phyloP scores from a whole-genome alignment of 1,284 basidiomycete genomes.

The Cryptococcus hybrid region DNA sequence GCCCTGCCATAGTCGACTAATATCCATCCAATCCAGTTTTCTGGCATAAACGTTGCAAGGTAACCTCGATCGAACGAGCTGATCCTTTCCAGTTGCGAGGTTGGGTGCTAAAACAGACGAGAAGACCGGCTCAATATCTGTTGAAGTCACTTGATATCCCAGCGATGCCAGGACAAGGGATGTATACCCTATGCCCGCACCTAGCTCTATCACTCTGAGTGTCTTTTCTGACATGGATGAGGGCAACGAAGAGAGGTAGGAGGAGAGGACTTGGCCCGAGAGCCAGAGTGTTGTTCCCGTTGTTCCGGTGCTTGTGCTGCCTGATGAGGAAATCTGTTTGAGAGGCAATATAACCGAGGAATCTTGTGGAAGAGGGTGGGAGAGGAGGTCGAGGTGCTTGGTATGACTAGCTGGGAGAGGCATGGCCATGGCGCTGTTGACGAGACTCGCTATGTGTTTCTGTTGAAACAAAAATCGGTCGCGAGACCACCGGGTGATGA shows the following conservation, averaged over 20 bases:
- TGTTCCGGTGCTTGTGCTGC: slow-evolving; percentile 8
- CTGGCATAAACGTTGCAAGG: slow-evolving; percentile 2
- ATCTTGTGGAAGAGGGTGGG: slow-evolving; percentile 53
- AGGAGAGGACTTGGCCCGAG: slow-evolving; percentile 68
- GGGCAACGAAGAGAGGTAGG: slow-evolving; percentile 56
- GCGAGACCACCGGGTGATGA: neutral
- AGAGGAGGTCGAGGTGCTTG: slow-evolving; percentile 62
- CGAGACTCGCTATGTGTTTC: neutral
- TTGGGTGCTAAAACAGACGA: slow-evolving; percentile 66
- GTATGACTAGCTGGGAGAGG: slow-evolving; percentile 48
- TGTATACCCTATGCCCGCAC: slow-evolving; percentile 75
- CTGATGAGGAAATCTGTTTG: slow-evolving; percentile 21
- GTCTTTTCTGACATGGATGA: slow-evolving; percentile 16
- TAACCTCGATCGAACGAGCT: neutral
- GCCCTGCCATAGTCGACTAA: neutral
- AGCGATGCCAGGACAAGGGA: slow-evolving; percentile 63
- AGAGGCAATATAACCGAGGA: slow-evolving; percentile 30
- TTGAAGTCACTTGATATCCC: slow-evolving; percentile 74
- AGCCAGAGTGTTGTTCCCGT: slow-evolving; percentile 72
- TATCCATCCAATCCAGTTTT: slow-evolving; percentile 29
- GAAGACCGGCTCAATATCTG: slow-evolving; percentile 71
- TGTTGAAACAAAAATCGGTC: neutral
- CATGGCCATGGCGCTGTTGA: neutral
- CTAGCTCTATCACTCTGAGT: slow-evolving; percentile 66
- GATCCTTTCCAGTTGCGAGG: slow-evolving; percentile 53